Base-by-base conservation (phyloP, 192 early-diverging fungal genomes). In the Mortierella alpina region DNA sequence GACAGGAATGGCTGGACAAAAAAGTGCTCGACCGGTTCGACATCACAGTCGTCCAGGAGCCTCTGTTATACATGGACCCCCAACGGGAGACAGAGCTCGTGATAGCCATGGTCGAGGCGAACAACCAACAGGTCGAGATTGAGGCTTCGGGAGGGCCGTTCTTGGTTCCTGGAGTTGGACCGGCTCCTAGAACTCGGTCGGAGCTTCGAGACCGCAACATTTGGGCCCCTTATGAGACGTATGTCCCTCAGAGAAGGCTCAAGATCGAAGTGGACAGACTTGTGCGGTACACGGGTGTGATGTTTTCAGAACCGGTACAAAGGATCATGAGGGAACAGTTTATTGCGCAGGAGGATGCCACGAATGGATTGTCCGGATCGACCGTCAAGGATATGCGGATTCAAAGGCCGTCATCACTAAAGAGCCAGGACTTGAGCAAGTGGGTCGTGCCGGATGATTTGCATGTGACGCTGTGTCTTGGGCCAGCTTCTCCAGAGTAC, bases 181-280 rank as follows among this genome's bases (percentile, higher is more conserved):
- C 69, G 1, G 14, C 51, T 10, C 76, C 76, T 7, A 66, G 70
- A 40, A 80, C 64, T 17, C n/a, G 76, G 23, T 70, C 76, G 5
- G 76, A 80, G 42, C 47, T 80, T 10, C 46, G 13, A 5, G 59
- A 72, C 48, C 63, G 40, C 6, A 47, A 58, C 3, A 71, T 80
- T n/a, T 80, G 76, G 76, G 70, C 67, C 17, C 76, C 76, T 2
- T 71, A 72, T 47, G 76, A 80, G 76, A 63, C 61, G 5, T 80
- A 80, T 39, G 49, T 66, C n/a, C 76, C 76, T 6, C 69, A 63
- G 13, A 53, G 50, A 39, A 70, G 76, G 42, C 31, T 22, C 64
- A 66, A 57, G 54, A 72, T 80, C 13, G 64, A 67, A n/a, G 17
- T 80, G 10, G 49, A 49, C 50, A 67, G 60, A 18, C 22, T 72